A percentile compares a stretch with the other conserved stretches of the same genome.
phyloP scores from a whole-genome alignment of 306 rosid species.

The Trifolium pratense region DNA sequence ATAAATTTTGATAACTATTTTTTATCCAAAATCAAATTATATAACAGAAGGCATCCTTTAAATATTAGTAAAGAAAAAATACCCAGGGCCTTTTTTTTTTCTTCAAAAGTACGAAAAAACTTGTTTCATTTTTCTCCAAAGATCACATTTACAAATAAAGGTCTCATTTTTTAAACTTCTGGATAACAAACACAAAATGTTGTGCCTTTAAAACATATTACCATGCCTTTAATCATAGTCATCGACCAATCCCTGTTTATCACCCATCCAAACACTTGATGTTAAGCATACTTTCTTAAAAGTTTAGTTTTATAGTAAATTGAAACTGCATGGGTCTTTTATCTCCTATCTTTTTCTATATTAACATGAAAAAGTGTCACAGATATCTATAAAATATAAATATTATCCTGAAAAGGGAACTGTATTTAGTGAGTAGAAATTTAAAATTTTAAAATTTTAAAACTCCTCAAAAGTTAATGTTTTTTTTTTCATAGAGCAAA shows the following conservation, averaged over 20 bases:
- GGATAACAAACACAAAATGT: not conserved
- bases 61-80: not conserved
- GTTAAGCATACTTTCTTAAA: constrained; percentile 17
- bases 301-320: constrained; percentile 6
- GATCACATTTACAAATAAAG: constrained; percentile 1
- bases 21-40: not conserved
- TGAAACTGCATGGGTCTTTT: constrained; percentile 12
- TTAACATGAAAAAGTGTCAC: constrained; percentile 13
- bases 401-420: constrained; percentile 5
- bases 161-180: not conserved
- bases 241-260: constrained; percentile 18
- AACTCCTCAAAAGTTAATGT: not conserved
- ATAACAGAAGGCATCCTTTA: not conserved
- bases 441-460: constrained; percentile 22
- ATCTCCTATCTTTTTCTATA: constrained; percentile 20
- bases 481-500: not conserved
- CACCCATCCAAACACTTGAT: constrained; percentile 23
- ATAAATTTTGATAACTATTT: not conserved
- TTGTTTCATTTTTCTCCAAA: not conserved
- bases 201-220: not conserved
- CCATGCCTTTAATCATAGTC: constrained; percentile 16
- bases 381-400: constrained; percentile 28
- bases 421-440: not conserved
- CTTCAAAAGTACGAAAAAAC: too few species aligned
- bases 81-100: too few species aligned